phyloP scores from a whole-genome alignment of 108 stramenopile genomes.

The Stephanodiscus minutulus region DNA sequence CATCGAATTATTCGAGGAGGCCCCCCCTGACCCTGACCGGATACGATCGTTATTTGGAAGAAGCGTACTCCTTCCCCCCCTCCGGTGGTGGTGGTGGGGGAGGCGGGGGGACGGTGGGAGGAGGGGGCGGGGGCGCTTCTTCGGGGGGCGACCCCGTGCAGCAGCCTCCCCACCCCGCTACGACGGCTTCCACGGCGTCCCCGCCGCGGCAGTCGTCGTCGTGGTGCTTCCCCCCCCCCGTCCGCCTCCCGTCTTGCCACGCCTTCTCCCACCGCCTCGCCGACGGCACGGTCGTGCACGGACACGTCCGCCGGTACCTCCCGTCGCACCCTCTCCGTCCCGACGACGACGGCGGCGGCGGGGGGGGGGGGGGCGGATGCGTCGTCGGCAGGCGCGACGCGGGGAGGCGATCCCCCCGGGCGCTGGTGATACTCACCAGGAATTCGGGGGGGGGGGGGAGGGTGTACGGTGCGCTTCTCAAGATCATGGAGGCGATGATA shows the following conservation, averaged over 20 bases:
- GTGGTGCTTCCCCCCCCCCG: background rate
- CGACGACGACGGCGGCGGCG: background rate
- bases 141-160: no score
- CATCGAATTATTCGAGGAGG: no score
- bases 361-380: no score
- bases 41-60: no score
- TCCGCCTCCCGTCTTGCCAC: constrained; percentile 39
- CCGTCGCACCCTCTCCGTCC: background rate
- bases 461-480: constrained; percentile 40
- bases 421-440: constrained; percentile 50
- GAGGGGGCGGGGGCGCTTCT: no score
- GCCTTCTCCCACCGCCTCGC: constrained; percentile 38
- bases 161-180: no score
- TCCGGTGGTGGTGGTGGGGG: no score
- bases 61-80: no score
- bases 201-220: no score
- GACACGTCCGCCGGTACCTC: constrained; percentile 50
- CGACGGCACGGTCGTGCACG: constrained; percentile 36
- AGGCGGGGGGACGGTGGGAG: no score
- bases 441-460: constrained; percentile 42
- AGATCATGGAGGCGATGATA: constrained; percentile 36
- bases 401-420: constrained; percentile 41
- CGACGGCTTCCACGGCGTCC: no score
- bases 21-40: no score
- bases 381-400: constrained; percentile 32